A percentile compares a stretch with the other conserved stretches of the same genome.
Evolutionary conservation across 2,329 filamentous ascomycete genomes (phyloP).

Genomic region (Tolypocladium inflatum): DNA sequence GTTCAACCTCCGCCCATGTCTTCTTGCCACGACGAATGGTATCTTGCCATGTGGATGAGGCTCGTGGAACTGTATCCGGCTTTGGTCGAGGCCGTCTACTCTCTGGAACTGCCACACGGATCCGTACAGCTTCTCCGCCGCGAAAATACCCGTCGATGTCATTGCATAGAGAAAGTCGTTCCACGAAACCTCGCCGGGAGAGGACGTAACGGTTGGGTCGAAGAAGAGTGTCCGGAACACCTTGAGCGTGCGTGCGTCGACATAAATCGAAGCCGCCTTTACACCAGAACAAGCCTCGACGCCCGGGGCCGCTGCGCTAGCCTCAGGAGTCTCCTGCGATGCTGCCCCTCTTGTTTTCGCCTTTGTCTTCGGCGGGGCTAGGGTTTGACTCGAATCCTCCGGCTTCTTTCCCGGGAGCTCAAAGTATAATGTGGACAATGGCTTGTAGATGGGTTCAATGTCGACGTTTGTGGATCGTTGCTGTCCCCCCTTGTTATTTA

Average conservation of each 20-base stretch:
- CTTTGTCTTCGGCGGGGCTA: constrained; percentile 10
- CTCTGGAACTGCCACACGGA: constrained; percentile 52
- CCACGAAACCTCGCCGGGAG: constrained; percentile 41
- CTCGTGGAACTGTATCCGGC: constrained; percentile 51
- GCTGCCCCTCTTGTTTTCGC: constrained; percentile 8
- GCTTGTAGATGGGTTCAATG: constrained; percentile 6
- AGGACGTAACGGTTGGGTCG: constrained; percentile 21
- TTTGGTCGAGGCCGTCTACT: constrained; percentile 25
- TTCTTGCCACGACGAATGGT: constrained; percentile 32
- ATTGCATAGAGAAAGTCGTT: constrained; percentile 44
- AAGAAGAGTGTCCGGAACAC: constrained; percentile 32
- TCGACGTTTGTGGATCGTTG: background rate
- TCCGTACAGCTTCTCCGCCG: constrained; percentile 46
- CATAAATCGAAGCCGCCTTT: no score
- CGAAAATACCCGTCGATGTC: constrained; percentile 34
- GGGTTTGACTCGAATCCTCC: background rate
- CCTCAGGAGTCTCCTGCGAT: background rate
- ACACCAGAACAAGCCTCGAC: no score
- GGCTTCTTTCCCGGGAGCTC: background rate
- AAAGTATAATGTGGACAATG: constrained; percentile 15
- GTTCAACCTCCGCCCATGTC: constrained; percentile 36
- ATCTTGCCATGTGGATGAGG: constrained; percentile 47
- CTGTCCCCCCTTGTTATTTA: background rate
- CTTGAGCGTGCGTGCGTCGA: constrained; percentile 22
- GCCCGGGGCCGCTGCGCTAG: no score